Base-by-base conservation (phyloP, 2,329 filamentous ascomycete genomes). In the Fusarium nisikadoi region DNA sequence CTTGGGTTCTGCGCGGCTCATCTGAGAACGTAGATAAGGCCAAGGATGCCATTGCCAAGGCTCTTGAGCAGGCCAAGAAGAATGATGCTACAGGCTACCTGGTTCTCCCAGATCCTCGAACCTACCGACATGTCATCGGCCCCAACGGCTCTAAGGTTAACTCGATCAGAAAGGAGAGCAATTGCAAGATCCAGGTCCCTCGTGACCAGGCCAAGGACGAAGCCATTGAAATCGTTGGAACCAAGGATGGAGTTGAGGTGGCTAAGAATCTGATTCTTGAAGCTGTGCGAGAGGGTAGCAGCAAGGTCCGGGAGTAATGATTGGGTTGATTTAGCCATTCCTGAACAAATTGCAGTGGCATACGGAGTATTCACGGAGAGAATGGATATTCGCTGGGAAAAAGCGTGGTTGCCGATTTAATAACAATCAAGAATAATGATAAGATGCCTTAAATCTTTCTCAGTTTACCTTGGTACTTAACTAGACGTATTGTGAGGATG, bases 151-250 rank as follows among this genome's bases (percentile, higher is more conserved):
- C 90, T 81, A 95, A 95, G 82, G 97, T 99, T 81, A 98, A 98
- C 83, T 86, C 90, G 45, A 98, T 99, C 80, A 91, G 96, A 75
- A 94, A 94, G 84, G 91, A 96, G 85, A 98, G 94, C 56, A 93
- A 93, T 61, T 98, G 95, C 83, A 94, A 93, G 84, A 97, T 99
- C 80, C 94, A 95, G 73, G 95, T 99, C 43, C 96, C 96, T 27
- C 91, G 93, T 74, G 92, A 94, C 78, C 93, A 97, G 81, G 85
- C 85, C 49, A 85, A 84, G 71, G 87, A 88, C 53, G 95, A 98
- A 82, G 94, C 95, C 8, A 98, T 99, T 80, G 94, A 97, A 84
- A 93, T 99, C 77, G 86, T 92, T 39, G 96, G 96, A 42, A 89
- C 87, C 61, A 89, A 89, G 78, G 92, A 94, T 20, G 94, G 93